Evolutionary conservation across 257 asterid species (phyloP), one percentile per base, ranked within the genome.

Genomic region (Forsythia viridissima): DNA sequence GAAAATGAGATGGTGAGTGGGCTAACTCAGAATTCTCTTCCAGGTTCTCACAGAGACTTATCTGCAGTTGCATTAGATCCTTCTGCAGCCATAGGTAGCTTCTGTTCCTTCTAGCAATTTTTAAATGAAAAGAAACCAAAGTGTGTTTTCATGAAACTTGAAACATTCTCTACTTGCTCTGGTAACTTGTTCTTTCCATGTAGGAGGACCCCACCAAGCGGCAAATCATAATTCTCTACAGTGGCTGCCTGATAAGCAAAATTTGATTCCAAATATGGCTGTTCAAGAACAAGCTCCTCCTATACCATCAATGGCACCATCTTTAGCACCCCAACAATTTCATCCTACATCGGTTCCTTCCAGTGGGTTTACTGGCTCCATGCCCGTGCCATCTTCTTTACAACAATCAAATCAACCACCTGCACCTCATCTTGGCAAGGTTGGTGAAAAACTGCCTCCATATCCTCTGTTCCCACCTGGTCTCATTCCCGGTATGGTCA

Each of bases 401-500:
- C 94, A 84, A 79, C 94, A 80, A 36, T 74, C 92, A 75, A 89
- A 61, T 84, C 92, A 85, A 82, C 91, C 78, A 75, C 57, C 90
- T 2, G 81, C 90, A 42, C 83, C 88, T 6, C 70, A 83, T 76
- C 85, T 86, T 10, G 79, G 82, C 68, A 86, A 82, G 78, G 79
- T 66, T 8, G 92, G 94, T 38, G 98, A 93, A 76, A 96, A 93
- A 80, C 84, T 87, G 48, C 98, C 97, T 12, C 89, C 97, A 0
- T 92, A 96, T 59, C 98, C 99, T 61, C 76, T 96, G 77, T 96
- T 96, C 68, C 99, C 99, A 0, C 99, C 99, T 0, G 99, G 97
- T 75, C 97, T 96, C 43, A 96, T 96, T 52, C 99, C 99, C 0
- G 98, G 99, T 67, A 96, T 96, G 99, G 97, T 96, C 46, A 76